phyloP scores from a whole-genome alignment of 306 rosid species.

The Acmispon strigosus region DNA sequence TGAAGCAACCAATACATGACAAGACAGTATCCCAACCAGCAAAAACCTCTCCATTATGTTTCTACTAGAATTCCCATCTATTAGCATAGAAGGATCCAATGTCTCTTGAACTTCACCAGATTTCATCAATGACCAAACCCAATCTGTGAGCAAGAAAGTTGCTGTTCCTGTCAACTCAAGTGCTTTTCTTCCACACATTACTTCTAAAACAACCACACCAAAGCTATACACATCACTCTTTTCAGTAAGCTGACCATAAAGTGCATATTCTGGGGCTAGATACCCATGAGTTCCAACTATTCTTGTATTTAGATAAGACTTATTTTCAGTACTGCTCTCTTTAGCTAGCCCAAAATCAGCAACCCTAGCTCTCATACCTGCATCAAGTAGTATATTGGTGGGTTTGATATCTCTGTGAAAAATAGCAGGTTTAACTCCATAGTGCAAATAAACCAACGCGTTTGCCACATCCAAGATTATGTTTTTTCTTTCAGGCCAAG shows the following conservation, averaged over 20 bases:
- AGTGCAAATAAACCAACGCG: constrained; percentile 77
- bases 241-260: constrained; percentile 84
- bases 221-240: constrained; percentile 94
- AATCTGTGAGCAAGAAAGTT: constrained; percentile 70
- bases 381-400: constrained; percentile 81
- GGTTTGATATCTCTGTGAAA: constrained; percentile 89
- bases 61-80: constrained; percentile 47
- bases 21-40: constrained; percentile 74
- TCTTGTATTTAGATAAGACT: constrained; percentile 76
- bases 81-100: constrained; percentile 43
- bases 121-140: constrained; percentile 88
- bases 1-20: constrained; percentile 65
- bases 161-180: constrained; percentile 66
- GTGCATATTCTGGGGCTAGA: constrained; percentile 92
- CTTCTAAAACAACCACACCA: constrained; percentile 91
- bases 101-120: constrained; percentile 54
- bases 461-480: constrained; percentile 83
- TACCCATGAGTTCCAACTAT: constrained; percentile 94
- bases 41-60: constrained; percentile 72
- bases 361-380: constrained; percentile 69
- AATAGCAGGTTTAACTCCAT: constrained; percentile 81
- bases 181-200: constrained; percentile 91
- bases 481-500: constrained; percentile 83
- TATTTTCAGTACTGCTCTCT: constrained; percentile 56
- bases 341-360: constrained; percentile 92